These are phyloP conservation scores for Tephrocybe sp. DNA, from an alignment of 768 basidiomycete species.

Conservation along the genomic window DNA sequence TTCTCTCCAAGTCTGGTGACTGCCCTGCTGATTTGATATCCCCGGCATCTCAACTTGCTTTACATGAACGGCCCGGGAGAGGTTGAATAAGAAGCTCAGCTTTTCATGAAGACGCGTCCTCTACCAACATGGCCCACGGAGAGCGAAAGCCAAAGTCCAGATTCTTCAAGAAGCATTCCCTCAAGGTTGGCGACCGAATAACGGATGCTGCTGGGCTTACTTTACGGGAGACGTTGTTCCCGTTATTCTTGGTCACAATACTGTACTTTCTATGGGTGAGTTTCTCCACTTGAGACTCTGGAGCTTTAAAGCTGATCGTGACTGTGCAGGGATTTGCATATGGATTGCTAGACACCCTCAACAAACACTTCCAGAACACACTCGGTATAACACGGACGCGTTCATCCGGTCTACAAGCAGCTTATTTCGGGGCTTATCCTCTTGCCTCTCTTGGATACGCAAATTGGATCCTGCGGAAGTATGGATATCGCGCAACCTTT, in stretches of 20 bases:
- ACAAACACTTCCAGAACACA: slow-evolving; percentile 34
- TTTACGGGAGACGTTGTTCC: slow-evolving; percentile 30
- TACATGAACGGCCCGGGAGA: slow-evolving; percentile 14
- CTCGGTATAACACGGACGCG: slow-evolving; percentile 32
- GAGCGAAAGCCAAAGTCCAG: slow-evolving; percentile 3
- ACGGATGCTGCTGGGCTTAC: slow-evolving; percentile 32
- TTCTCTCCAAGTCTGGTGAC: slow-evolving; percentile 15
- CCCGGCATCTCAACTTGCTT: not conserved
- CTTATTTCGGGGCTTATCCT: slow-evolving; percentile 36
- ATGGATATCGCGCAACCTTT: slow-evolving; percentile 32
- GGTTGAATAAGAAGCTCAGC: slow-evolving; percentile 1
- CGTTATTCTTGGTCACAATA: slow-evolving; percentile 34
- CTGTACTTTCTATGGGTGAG: slow-evolving; percentile 36
- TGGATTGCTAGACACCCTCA: slow-evolving; percentile 32
- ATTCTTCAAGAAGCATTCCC: slow-evolving; percentile 27
- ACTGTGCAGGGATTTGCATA: slow-evolving; percentile 30
- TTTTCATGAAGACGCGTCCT: not conserved
- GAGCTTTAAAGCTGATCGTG: not conserved
- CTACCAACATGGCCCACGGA: slow-evolving; percentile 9
- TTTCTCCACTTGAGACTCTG: not conserved
- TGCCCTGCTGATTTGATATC: slow-evolving; percentile 16
- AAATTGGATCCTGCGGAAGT: slow-evolving; percentile 32
- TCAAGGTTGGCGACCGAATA: slow-evolving; percentile 30
- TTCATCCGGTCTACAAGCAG: slow-evolving; percentile 34
- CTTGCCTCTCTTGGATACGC: slow-evolving; percentile 33